Evolutionary conservation across 352 stramenopile genomes (phyloP).

Genomic region (Thalassiosira livingstoniorum): DNA sequence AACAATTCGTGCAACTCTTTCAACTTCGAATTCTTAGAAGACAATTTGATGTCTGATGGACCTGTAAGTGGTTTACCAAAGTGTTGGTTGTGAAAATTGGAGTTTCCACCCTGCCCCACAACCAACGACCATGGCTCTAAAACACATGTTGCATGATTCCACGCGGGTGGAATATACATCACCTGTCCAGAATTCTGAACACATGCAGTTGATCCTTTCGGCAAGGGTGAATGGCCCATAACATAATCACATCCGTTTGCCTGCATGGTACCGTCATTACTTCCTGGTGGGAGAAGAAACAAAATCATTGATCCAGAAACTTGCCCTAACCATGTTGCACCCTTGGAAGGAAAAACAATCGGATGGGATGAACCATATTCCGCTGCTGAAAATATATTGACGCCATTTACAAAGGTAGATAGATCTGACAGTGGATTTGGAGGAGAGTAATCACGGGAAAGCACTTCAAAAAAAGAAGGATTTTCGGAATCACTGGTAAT

Average conservation of each 20-base stretch:
- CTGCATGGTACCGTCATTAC: background rate
- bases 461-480: conserved; percentile 32
- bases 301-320: conserved; percentile 35
- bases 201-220: conserved; percentile 17
- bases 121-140: conserved; percentile 55
- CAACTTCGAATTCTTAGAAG: background rate
- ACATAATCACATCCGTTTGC: conserved; percentile 55
- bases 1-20: too few relatives aligned
- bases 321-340: conserved; percentile 51
- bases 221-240: conserved; percentile 1
- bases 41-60: conserved; percentile 6
- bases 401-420: conserved; percentile 13
- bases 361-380: conserved; percentile 29
- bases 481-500: conserved; percentile 64
- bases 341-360: conserved; percentile 58
- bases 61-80: background rate
- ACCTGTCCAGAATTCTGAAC: conserved; percentile 50
- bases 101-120: conserved; percentile 40
- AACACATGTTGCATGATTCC: conserved; percentile 58
- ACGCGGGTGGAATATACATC: conserved; percentile 55
- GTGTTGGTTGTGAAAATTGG: conserved; percentile 28
- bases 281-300: conserved; percentile 53
- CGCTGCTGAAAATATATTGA: conserved; percentile 46
- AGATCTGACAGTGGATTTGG: conserved; percentile 1
- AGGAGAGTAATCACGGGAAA: conserved; percentile 1